phyloP scores from a whole-genome alignment of 1,284 basidiomycete genomes.

The Leccinum fallax region DNA sequence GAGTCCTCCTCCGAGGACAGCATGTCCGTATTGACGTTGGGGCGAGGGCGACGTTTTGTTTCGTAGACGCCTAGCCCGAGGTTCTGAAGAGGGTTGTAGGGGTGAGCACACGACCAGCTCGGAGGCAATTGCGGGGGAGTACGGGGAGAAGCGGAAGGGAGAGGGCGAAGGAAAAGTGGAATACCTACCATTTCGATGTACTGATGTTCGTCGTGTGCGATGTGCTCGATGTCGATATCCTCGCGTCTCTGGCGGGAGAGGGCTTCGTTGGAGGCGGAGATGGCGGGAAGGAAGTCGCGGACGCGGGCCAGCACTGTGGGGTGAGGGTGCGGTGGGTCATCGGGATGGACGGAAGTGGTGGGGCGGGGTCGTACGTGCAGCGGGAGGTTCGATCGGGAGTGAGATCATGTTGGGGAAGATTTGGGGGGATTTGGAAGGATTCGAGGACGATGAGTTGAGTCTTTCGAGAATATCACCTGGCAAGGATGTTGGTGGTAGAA shows the following conservation, averaged over 20 bases:
- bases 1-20: conserved; percentile 15
- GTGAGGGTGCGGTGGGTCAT: conserved; percentile 7
- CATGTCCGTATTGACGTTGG: background rate
- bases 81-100: conserved; percentile 43
- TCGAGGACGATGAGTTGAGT: conserved; percentile 20
- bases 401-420: conserved; percentile 19
- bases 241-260: conserved; percentile 51
- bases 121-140: background rate
- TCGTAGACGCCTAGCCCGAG: conserved; percentile 68
- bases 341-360: background rate
- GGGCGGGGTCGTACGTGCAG: conserved; percentile 35
- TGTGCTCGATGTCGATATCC: conserved; percentile 66
- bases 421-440: background rate
- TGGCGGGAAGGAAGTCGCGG: conserved; percentile 62
- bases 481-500: background rate
- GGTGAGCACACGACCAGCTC: conserved; percentile 1
- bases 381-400: conserved; percentile 26
- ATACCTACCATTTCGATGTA: conserved; percentile 68
- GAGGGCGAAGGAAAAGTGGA: background rate
- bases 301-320: conserved; percentile 59
- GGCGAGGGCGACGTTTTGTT: conserved; percentile 26
- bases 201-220: conserved; percentile 44
- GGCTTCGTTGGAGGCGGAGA: conserved; percentile 61
- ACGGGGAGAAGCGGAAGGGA: background rate
- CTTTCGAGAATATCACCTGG: conserved; percentile 33